Evolutionary conservation across 2,329 filamentous ascomycete species (phyloP), one percentile per base, ranked within the genome.

Genomic region (Calycina marina): DNA sequence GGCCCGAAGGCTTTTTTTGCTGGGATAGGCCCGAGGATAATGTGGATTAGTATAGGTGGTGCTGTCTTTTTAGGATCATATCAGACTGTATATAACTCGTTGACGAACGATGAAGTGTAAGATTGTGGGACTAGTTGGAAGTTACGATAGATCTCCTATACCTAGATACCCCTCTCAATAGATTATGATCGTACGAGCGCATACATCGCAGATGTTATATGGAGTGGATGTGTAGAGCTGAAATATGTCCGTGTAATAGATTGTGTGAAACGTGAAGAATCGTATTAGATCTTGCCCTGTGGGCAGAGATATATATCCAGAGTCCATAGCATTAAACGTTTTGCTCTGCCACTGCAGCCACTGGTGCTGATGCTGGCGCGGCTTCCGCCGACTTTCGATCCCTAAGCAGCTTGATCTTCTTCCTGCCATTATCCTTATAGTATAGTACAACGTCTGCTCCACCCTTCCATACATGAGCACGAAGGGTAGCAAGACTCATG

Each of bases 11-110:
- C 76, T 0, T 84, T 86, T 55, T 84, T 86, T 47, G 70, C 75
- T 2, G 81, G 79, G 1, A 67, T 77, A 28, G 85, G 79, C 11
- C 90, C 90, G 2, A 66, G 90, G 32, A 77, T 93, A 6, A 77
- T 83, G 40, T 96, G 90, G 86, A 98, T 98, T 52, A 90, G 83
- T 44, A 78, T 83, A 35, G 90, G 90, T 3, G 90, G 90, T 2
- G 84, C 88, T 8, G 84, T 98, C 18, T 98, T 98, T 60, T 56
- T 96, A 50, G 90, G 88, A 1, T 88, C 80, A 48, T 94, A 94
- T 56, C 84, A 93, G 56, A 90, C 77, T 72, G 79, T 76, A 14
- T 78, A 77, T 46, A 93, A 93, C 59, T 61, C 72, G 18, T 55
- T 92, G 45, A 40, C 40, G 15, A 32, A 38, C n/a, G 37, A 44